Conservation (phyloP, 1,284 basidiomycete genomes). For the Moniliella sp. region DNA sequence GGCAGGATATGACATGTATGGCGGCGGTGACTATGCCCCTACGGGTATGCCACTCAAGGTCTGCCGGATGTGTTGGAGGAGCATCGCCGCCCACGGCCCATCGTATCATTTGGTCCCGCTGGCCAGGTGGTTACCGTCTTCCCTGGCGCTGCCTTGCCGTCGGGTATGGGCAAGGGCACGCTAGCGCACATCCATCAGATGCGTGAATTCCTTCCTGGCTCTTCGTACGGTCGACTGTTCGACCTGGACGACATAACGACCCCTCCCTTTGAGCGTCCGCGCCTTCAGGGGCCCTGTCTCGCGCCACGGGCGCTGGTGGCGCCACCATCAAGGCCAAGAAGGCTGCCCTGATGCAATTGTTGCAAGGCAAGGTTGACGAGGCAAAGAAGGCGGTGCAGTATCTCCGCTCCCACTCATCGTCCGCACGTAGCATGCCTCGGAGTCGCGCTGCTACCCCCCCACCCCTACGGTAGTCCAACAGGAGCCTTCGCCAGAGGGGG, state of each 20-base stretch:
- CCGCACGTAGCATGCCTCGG: too few relatives aligned
- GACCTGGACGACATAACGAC: constrained; percentile 23
- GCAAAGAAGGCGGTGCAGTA: constrained; percentile 22
- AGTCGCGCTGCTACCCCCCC: too few relatives aligned
- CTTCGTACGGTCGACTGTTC: constrained; percentile 15
- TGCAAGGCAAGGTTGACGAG: constrained; percentile 19
- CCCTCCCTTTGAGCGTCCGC: constrained; percentile 18
- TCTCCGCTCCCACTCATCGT: too few relatives aligned
- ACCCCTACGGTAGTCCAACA: too few relatives aligned
- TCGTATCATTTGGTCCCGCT: constrained; percentile 24
- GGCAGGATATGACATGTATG: too few relatives aligned
- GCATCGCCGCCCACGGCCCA: constrained; percentile 10
- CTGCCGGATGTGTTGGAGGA: constrained; percentile 15
- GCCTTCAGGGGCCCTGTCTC: constrained; percentile 11
- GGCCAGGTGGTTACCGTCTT: constrained; percentile 26
- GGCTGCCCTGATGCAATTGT: constrained; percentile 13
- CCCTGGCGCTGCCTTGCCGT: constrained; percentile 6
- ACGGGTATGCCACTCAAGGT: too few relatives aligned
- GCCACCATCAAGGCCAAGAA: constrained; percentile 18
- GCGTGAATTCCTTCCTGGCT: constrained; percentile 11
- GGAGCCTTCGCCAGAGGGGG: background rate
- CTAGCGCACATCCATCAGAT: constrained; percentile 3
- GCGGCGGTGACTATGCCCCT: too few relatives aligned
- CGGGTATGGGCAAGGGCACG: background rate
- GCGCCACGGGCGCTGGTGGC: constrained; percentile 10